Evolutionary conservation across 2,329 filamentous ascomycete genomes (phyloP).

Genomic region (Leptoxyphium fumago): DNA sequence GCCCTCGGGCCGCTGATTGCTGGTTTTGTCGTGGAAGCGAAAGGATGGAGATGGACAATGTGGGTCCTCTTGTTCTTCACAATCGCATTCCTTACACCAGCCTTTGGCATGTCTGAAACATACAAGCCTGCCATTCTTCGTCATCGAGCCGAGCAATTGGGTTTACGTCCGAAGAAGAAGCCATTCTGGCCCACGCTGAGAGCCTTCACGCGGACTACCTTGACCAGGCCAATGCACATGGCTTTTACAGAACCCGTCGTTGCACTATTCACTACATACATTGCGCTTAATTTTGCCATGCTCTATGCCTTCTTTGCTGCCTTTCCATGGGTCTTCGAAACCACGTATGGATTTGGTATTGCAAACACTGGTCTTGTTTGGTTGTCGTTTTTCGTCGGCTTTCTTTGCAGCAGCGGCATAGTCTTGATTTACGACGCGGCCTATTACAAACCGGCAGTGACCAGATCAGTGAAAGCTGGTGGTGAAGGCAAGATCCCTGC

Average conservation of each 20-base stretch:
- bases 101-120: slow-evolving; percentile 37
- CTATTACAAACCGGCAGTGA: background rate
- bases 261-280: slow-evolving; percentile 15
- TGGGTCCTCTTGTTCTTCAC: slow-evolving; percentile 30
- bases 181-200: slow-evolving; percentile 28
- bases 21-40: slow-evolving; percentile 21
- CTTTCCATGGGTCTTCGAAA: slow-evolving; percentile 17
- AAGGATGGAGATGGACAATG: slow-evolving; percentile 21
- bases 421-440: slow-evolving; percentile 7
- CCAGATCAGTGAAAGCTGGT: background rate
- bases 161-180: slow-evolving; percentile 33
- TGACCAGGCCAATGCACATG: slow-evolving; percentile 15
- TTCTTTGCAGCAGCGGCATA: slow-evolving; percentile 8
- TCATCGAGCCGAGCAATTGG: slow-evolving; percentile 32
- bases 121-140: slow-evolving; percentile 35
- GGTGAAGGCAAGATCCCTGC: slow-evolving; percentile 1
- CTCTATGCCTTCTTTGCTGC: slow-evolving; percentile 29
- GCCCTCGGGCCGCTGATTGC: slow-evolving; percentile 13
- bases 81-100: slow-evolving; percentile 28
- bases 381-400: slow-evolving; percentile 12
- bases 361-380: slow-evolving; percentile 16
- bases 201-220: slow-evolving; percentile 10
- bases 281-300: slow-evolving; percentile 16
- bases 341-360: slow-evolving; percentile 11
- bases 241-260: slow-evolving; percentile 15